phyloP scores from a whole-genome alignment of 352 stramenopile species.

The Phytophthora pluvialis region DNA sequence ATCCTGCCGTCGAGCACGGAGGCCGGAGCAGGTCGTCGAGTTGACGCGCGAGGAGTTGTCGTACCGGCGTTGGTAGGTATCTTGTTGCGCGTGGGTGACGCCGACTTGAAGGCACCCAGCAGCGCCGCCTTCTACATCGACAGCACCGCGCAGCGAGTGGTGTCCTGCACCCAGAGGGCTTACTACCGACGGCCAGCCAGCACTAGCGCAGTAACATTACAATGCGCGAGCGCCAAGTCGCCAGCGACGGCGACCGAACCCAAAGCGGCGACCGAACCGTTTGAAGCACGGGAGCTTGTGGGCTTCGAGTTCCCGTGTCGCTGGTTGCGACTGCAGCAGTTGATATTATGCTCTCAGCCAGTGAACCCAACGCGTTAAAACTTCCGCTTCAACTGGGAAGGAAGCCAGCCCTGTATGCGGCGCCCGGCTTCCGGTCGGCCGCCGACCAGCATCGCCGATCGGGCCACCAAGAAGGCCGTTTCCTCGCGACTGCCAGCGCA shows the following conservation, averaged over 20 bases:
- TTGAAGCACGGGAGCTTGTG: slow-evolving; percentile 6
- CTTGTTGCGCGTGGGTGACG: neutral
- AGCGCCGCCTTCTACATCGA: neutral
- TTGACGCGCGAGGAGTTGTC: slow-evolving; percentile 13
- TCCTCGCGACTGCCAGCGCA: slow-evolving; percentile 8
- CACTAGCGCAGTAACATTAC: slow-evolving; percentile 13
- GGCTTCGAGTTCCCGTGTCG: neutral
- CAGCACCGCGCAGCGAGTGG: neutral
- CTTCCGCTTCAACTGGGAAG: slow-evolving; percentile 13
- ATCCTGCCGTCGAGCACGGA: neutral
- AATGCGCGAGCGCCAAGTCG: slow-evolving; percentile 14
- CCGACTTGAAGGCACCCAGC: neutral
- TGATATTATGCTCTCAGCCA: neutral
- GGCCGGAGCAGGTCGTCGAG: slow-evolving; percentile 15
- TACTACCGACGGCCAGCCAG: neutral
- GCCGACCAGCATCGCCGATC: slow-evolving; percentile 5
- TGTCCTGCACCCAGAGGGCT: neutral
- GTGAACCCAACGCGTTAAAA: slow-evolving; percentile 7
- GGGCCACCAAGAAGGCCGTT: slow-evolving; percentile 25
- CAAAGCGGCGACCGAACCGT: slow-evolving; percentile 9
- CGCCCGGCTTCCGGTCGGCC: slow-evolving; percentile 22
- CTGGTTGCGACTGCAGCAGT: neutral
- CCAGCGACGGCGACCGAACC: slow-evolving; percentile 10
- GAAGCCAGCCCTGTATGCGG: slow-evolving; percentile 6
- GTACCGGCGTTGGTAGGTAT: neutral